Percentiles rank a stretch among this genome's conserved stretches.
These are phyloP conservation scores for Trichophaea hybrida DNA, from an alignment of 2,329 filamentous ascomycete species.

Conservation along the genomic window DNA sequence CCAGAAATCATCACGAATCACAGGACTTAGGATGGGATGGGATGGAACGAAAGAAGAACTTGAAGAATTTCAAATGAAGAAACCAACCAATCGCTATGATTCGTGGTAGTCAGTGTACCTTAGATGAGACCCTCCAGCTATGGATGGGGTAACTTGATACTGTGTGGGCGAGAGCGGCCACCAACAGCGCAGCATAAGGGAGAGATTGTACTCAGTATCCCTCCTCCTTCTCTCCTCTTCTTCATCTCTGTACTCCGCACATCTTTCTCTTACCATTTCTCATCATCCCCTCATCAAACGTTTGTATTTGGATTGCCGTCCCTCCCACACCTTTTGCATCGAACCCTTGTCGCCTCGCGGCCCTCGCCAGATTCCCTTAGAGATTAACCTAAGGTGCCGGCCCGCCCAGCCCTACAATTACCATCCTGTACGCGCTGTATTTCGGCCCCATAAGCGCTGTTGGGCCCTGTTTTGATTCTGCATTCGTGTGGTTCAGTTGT, in stretches of 20 bases:
- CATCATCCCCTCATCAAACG: background rate
- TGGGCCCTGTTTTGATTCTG: background rate
- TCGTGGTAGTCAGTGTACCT: background rate
- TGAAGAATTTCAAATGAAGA: background rate
- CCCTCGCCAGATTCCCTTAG: too few species aligned
- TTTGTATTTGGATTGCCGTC: too few species aligned
- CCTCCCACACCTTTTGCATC: too few species aligned
- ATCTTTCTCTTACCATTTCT: background rate
- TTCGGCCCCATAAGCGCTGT: background rate
- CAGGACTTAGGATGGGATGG: background rate
- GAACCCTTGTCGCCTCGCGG: too few species aligned
- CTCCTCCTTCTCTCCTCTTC: background rate
- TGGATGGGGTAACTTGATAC: background rate
- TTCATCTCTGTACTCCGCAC: background rate
- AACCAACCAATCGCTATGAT: background rate
- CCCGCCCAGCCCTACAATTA: background rate
- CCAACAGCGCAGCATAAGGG: background rate
- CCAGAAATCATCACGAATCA: background rate
- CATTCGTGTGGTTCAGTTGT: background rate
- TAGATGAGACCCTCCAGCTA: background rate
- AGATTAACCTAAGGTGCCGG: too few species aligned
- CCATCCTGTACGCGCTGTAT: background rate
- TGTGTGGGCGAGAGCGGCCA: background rate
- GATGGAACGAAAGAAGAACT: background rate
- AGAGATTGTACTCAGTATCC: background rate